Evolutionary conservation across 225 moss, liverwort and hornwort species (phyloP).

Genomic region (Pleurozium schreberi): DNA sequence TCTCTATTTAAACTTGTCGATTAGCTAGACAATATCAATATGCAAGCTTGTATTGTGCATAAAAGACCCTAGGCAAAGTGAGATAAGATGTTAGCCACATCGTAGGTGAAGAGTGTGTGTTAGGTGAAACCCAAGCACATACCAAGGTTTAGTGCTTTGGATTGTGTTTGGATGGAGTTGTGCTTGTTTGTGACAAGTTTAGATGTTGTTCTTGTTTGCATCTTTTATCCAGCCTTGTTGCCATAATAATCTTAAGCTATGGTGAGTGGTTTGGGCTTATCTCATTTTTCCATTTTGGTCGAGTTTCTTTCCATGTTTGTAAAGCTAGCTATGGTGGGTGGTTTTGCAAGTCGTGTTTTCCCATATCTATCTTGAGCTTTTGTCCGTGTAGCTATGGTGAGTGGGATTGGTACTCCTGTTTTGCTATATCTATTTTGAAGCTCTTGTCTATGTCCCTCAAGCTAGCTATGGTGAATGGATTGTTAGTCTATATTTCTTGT

Average conservation of each 20-base stretch:
- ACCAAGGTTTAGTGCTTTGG: neutral
- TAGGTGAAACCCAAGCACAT: neutral
- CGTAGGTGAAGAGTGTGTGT: neutral
- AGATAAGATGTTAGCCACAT: neutral
- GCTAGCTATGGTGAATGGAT: too few species aligned
- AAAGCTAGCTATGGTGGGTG: neutral
- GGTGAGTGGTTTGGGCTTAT: neutral
- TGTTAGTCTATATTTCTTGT: too few species aligned
- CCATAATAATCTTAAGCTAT: neutral
- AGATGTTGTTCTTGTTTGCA: neutral
- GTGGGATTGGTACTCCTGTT: too few species aligned
- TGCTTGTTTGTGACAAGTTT: neutral
- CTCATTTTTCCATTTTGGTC: neutral
- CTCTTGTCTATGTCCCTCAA: too few species aligned
- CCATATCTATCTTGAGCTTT: too few species aligned
- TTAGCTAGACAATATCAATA: too few species aligned
- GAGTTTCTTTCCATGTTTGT: neutral
- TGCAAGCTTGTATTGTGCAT: neutral
- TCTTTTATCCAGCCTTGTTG: neutral
- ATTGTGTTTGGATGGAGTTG: neutral
- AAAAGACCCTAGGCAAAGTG: too few species aligned
- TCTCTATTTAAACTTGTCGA: too few species aligned
- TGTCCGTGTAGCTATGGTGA: too few species aligned
- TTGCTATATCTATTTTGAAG: too few species aligned
- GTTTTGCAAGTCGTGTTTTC: neutral